Evolutionary conservation across 140 eudicot genomes (phyloP), one percentile per base, ranked within the genome.

Genomic region (Bidens hawaiensis): DNA sequence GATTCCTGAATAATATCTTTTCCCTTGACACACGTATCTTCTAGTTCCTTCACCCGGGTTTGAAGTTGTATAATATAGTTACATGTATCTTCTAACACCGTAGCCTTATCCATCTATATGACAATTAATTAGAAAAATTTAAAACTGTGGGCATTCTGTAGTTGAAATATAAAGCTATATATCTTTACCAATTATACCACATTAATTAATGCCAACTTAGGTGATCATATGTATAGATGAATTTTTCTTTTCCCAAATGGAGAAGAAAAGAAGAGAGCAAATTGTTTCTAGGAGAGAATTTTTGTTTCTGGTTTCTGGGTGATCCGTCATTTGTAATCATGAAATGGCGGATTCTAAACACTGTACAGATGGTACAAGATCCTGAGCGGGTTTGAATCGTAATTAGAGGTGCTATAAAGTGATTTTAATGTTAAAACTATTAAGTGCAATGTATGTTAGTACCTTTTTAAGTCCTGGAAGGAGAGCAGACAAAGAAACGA

Each of bases 401-500:
- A n/a, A n/a, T n/a, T n/a, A n/a, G n/a, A n/a, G n/a, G n/a, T n/a
- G n/a, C n/a, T 19, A 19, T 10, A 6, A 18, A 50, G 36, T 40
- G 26, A 5, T 42, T 43, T 12, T 21, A 24, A 2, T 25, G 17
- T 18, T n/a, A 3, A 38, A 68, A n/a, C 13, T 21, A 17, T 19
- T 43, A 65, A 21, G 4, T 0, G 24, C 10, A 13, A 13, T 40
- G 18, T 9, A 4, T 26, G 53, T 27, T 15, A 1, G 58, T 67
- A 79, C 90, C 87, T 80, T 83, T 49, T 77, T 80, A 4, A 70
- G 79, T 26, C 77, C 84, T 9, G 87, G 90, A 50, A 80, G 75
- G 5, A 80, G 79, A 53, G 75, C 48, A 21, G 84, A 80, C 24
- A 77, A 72, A 41, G 68, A 58, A 22, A 77, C 27, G 54, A 84